Evolutionary conservation across 1,284 basidiomycete genomes (phyloP), one percentile per base, ranked within the genome.

Genomic region (Cerioporus squamosus): DNA sequence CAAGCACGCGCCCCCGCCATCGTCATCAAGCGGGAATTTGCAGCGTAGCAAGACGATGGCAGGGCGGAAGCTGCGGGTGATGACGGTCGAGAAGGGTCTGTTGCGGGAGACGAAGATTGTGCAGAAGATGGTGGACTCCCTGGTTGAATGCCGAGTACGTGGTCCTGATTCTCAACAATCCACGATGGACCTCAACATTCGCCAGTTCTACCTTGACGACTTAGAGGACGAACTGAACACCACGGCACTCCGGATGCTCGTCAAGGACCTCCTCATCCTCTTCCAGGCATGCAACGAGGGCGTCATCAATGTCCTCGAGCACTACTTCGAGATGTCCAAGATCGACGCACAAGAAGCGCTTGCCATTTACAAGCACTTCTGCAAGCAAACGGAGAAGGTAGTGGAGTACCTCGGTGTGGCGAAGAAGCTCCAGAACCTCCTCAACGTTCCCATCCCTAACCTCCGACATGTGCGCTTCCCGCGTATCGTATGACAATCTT

Each of bases 321-420:
- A 97, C 76, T 99, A 98, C 76, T 98, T 99, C 71, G 97, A 98
- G 72, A 99, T 99, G 97, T 94, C 95, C 3, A 91, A 93, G 65
- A 76, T 89, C 22, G 97, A 99, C 72, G 97, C 97, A 0, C 80
- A 86, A 53, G 87, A 92, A 38, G 92, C 97, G 2, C 84, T 99
- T 33, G 78, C 81, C 31, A 90, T 98, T 62, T 99, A 99, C 79
- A 93, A 94, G 59, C 86, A 91, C 62, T 99, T 99, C 75, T 97
- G 95, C 77, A 88, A 87, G 60, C 95, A 99, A 73, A 96, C 97
- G 0, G 95, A 98, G 71, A 83, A 83, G 51, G 95, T 98, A 2
- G 94, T 98, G 5, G 95, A 98, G 70, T 99, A 90, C 71, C 84
- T 99, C 22, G 88, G 88, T n/a, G 88, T 97, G 29, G 95, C 97